Conservation (phyloP, 805 yeast genomes). For the Barnettozyma wickerhamii region DNA sequence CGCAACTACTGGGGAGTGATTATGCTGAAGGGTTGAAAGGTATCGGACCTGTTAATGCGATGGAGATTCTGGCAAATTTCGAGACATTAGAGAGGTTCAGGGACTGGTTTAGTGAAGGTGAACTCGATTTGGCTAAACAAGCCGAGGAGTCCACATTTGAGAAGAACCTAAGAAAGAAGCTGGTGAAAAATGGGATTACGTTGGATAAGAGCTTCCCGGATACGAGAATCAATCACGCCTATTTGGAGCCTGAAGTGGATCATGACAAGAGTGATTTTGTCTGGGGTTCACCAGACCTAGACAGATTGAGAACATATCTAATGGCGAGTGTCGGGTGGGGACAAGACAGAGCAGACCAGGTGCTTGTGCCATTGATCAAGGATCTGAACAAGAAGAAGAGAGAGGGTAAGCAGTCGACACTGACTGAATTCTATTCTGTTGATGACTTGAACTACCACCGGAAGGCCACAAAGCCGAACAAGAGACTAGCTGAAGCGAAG, state of each 20-base stretch:
- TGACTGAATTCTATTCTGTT: constrained; percentile 66
- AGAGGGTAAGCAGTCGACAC: constrained; percentile 52
- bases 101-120: constrained; percentile 39
- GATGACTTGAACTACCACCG: constrained; percentile 38
- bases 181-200: constrained; percentile 49
- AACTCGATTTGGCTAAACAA: constrained; percentile 37
- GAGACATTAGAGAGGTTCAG: constrained; percentile 36
- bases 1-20: constrained; percentile 86
- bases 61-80: constrained; percentile 88
- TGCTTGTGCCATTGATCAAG: constrained; percentile 78
- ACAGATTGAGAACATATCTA: constrained; percentile 66
- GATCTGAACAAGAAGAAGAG: constrained; percentile 64
- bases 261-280: constrained; percentile 68
- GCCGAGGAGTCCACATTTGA: constrained; percentile 43
- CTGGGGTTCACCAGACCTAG: constrained; percentile 91
- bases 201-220: constrained; percentile 71
- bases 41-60: constrained; percentile 88
- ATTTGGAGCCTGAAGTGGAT: constrained; percentile 79
- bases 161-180: constrained; percentile 52
- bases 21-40: constrained; percentile 92
- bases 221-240: constrained; percentile 63
- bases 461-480: constrained; percentile 42
- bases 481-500: constrained; percentile 53
- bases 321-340: constrained; percentile 77
- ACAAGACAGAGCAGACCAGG: constrained; percentile 69